A percentile compares a stretch with the other conserved stretches of the same genome.
Evolutionary conservation across 169 alveolate genomes (phyloP).

Genomic region (Plasmodium relictum): DNA sequence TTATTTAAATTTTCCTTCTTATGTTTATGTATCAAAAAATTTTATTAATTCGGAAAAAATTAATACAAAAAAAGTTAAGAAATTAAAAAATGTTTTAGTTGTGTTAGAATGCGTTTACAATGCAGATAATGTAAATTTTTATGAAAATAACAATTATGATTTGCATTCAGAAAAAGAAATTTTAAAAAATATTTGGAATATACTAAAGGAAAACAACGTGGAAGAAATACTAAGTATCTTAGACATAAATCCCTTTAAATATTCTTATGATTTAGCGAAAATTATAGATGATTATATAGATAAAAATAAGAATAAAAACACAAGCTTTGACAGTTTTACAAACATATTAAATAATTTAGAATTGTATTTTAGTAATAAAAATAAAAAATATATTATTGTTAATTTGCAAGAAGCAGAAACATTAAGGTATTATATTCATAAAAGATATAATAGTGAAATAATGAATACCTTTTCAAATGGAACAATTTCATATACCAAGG

Average conservation of each 20-base stretch:
- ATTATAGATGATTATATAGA: constrained; percentile 41
- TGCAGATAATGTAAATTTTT: not conserved
- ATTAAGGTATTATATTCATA: constrained; percentile 70
- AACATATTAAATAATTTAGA: constrained; percentile 38
- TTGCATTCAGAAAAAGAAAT: constrained; percentile 61
- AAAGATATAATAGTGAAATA: constrained; percentile 18
- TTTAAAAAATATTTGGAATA: constrained; percentile 61
- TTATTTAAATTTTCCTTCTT: constrained; percentile 70
- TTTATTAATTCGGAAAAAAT: constrained; percentile 57
- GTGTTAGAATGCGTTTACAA: constrained; percentile 68
- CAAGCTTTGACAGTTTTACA: constrained; percentile 26
- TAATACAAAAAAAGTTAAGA: constrained; percentile 63
- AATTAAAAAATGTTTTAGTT: constrained; percentile 58
- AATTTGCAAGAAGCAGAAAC: constrained; percentile 78
- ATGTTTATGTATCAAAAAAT: constrained; percentile 76
- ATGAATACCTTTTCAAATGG: not conserved
- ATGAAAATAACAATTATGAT: constrained; percentile 61
- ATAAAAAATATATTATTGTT: constrained; percentile 65
- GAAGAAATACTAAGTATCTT: constrained; percentile 62
- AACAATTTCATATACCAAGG: not conserved
- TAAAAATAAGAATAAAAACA: constrained; percentile 19
- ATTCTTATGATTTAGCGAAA: constrained; percentile 64
- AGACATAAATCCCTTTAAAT: constrained; percentile 69
- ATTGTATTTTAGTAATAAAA: constrained; percentile 65
- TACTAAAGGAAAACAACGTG: constrained; percentile 44